Conservation (phyloP, 768 basidiomycete genomes). For the Pisolithus orientalis region DNA sequence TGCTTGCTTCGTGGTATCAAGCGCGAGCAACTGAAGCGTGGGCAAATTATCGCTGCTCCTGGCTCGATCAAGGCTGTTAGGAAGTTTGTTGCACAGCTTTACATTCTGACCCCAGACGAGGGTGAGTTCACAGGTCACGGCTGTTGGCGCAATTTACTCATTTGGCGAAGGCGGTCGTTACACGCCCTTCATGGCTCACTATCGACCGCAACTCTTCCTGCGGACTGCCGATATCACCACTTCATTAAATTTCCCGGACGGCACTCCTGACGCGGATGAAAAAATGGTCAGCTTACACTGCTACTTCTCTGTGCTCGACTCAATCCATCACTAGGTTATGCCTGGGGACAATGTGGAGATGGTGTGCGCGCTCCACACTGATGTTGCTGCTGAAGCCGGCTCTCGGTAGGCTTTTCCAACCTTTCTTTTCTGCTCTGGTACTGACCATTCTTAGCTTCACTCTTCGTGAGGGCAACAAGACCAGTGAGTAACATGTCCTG, state of each 20-base stretch:
- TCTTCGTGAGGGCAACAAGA: constrained; percentile 90
- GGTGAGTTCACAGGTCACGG: constrained; percentile 41
- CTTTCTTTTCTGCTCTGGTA: neutral
- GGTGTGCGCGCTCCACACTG: constrained; percentile 73
- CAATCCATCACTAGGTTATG: constrained; percentile 58
- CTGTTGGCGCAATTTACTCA: constrained; percentile 40
- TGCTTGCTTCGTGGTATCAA: constrained; percentile 94
- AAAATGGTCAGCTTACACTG: constrained; percentile 63
- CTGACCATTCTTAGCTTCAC: constrained; percentile 53
- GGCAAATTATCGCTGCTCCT: constrained; percentile 85
- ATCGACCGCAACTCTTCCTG: constrained; percentile 92
- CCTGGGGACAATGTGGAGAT: constrained; percentile 98
- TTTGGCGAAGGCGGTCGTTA: constrained; percentile 57
- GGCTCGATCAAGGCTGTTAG: constrained; percentile 91
- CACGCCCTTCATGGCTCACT: constrained; percentile 90
- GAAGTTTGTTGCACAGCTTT: constrained; percentile 92
- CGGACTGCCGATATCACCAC: constrained; percentile 94
- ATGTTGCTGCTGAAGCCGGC: constrained; percentile 86
- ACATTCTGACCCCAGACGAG: constrained; percentile 40
- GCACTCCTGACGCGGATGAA: constrained; percentile 70
- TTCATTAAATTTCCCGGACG: constrained; percentile 78
- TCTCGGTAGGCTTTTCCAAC: constrained; percentile 45
- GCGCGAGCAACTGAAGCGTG: constrained; percentile 91
- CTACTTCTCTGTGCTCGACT: neutral
- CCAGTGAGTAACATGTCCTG: constrained; percentile 47